Evolutionary conservation across 345 rosid genomes (phyloP).

Genomic region (Kernera saxatilis): DNA sequence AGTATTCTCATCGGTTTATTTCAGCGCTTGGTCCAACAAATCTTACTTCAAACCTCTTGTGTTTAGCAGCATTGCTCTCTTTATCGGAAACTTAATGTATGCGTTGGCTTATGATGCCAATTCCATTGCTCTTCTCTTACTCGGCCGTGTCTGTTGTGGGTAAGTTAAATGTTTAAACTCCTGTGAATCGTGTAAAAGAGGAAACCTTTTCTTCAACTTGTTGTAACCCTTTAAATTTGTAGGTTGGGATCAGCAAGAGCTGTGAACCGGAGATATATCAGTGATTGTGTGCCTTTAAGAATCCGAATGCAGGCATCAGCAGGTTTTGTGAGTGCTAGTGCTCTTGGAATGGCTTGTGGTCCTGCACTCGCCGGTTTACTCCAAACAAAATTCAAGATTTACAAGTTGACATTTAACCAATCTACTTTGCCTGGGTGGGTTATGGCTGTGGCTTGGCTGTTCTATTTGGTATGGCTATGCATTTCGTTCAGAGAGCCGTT

Average conservation of each 20-base stretch:
- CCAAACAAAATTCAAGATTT: slow-evolving; percentile 76
- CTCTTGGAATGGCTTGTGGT: slow-evolving; percentile 99
- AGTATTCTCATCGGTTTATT: slow-evolving; percentile 92
- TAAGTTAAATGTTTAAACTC: slow-evolving; percentile 33
- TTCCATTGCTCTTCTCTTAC: slow-evolving; percentile 64
- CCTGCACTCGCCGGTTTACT: slow-evolving; percentile 97
- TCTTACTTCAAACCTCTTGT: slow-evolving; percentile 96
- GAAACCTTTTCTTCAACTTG: background rate
- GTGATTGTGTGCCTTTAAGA: slow-evolving; percentile 90
- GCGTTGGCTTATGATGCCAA: slow-evolving; percentile 87
- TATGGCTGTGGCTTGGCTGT: slow-evolving; percentile 89
- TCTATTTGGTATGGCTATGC: slow-evolving; percentile 80
- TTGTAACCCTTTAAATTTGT: slow-evolving; percentile 27
- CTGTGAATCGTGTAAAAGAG: background rate
- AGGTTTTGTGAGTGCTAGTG: slow-evolving; percentile 99
- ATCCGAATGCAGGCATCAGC: slow-evolving; percentile 98
- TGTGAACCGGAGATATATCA: slow-evolving; percentile 93
- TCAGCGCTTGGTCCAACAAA: slow-evolving; percentile 96
- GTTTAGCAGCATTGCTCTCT: slow-evolving; percentile 81
- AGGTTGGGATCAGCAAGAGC: slow-evolving; percentile 99
- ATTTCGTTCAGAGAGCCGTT: slow-evolving; percentile 81
- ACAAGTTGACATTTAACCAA: slow-evolving; percentile 70
- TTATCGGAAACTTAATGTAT: slow-evolving; percentile 77
- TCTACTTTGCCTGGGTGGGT: slow-evolving; percentile 97
- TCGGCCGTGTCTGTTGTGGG: slow-evolving; percentile 98